Base-by-base conservation (phyloP, 768 basidiomycete genomes). In the Termitomyces eurrhizus region DNA sequence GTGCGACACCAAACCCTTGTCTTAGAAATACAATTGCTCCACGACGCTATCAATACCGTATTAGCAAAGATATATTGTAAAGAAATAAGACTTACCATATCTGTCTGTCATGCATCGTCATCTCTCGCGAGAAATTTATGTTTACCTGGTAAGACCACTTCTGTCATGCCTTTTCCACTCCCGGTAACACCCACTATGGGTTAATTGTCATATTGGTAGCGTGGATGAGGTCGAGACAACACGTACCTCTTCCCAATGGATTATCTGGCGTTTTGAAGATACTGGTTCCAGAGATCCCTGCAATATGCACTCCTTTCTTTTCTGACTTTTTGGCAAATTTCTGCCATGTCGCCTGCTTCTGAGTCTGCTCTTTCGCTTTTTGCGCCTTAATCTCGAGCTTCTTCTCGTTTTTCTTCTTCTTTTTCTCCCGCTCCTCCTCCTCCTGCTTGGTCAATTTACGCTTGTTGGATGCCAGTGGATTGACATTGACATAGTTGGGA, bases 391-490 rank as follows among this genome's bases (percentile, higher is more conserved):
- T 82, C 77, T 95, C 93, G 45, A 92, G 65, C 74, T 95, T 95
- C 80, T 94, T 94, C 80, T 95, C 93, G 68, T 93, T 95, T 79
- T 93, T 93, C 80, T 94, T 94, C 82, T 92, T 92, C 84, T 93
- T 95, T 72, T 74, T 77, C 65, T 94, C 93, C 72, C 85, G 81
- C 75, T 95, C 93, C 66, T 92, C 91, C 71, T 94, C 93, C 72
- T 94, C 92, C 67, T 74, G 86, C 68, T 88, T 87, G 54, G 76
- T 84, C 68, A 89, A 73, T 79, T 92, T 93, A 59, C 93, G 86
- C 76, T 95, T 95, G 65, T 76, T 82, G 45, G 82, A 74, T 35
- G 80, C 72, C 41, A 76, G 69, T 13, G 77, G 77, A 12, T 74
- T 68, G 46, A 74, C 69, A 48, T 76, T 74, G 56, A 77, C 76